Percentiles rank a stretch among this genome's conserved stretches.
Evolutionary conservation across 2,329 filamentous ascomycete species (phyloP).

Genomic region (Fusarium udum): DNA sequence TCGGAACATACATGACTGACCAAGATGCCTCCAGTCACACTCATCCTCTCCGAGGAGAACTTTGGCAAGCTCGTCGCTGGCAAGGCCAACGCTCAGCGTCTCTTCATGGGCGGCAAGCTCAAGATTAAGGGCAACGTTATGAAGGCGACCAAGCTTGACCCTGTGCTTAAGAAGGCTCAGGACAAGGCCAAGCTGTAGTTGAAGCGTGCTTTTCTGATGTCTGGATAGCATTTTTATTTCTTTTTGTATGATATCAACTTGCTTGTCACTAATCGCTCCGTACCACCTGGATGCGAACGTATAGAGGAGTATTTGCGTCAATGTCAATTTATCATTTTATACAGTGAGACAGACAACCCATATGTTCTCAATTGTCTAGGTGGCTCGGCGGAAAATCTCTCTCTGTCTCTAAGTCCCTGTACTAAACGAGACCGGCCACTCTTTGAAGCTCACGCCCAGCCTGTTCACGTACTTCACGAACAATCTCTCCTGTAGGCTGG

Average conservation of each 20-base stretch:
- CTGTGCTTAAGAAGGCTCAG: slow-evolving; percentile 88
- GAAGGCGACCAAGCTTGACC: slow-evolving; percentile 98
- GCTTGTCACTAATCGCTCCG: slow-evolving; percentile 8
- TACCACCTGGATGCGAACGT: slow-evolving; percentile 22
- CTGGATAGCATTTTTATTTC: slow-evolving; percentile 12
- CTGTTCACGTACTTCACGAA: slow-evolving; percentile 52
- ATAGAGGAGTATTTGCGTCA: slow-evolving; percentile 33
- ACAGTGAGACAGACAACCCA: slow-evolving; percentile 8
- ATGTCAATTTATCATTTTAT: slow-evolving; percentile 11
- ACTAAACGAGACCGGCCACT: slow-evolving; percentile 35
- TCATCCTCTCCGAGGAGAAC: slow-evolving; percentile 84
- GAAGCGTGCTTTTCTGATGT: neutral
- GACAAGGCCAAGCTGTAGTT: slow-evolving; percentile 82
- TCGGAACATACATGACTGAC: neutral
- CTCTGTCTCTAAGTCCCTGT: neutral
- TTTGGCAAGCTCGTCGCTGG: slow-evolving; percentile 85
- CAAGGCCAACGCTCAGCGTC: slow-evolving; percentile 90
- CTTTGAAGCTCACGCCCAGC: slow-evolving; percentile 49
- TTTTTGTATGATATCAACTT: slow-evolving; percentile 41
- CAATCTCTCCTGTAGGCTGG: slow-evolving; percentile 55
- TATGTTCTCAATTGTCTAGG: slow-evolving; percentile 31
- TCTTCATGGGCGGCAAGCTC: slow-evolving; percentile 98
- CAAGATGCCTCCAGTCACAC: slow-evolving; percentile 71
- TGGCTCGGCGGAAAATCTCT: neutral
- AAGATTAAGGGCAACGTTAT: slow-evolving; percentile 99